Base-by-base conservation (phyloP, 768 basidiomycete species). In the Megacollybia marginata region DNA sequence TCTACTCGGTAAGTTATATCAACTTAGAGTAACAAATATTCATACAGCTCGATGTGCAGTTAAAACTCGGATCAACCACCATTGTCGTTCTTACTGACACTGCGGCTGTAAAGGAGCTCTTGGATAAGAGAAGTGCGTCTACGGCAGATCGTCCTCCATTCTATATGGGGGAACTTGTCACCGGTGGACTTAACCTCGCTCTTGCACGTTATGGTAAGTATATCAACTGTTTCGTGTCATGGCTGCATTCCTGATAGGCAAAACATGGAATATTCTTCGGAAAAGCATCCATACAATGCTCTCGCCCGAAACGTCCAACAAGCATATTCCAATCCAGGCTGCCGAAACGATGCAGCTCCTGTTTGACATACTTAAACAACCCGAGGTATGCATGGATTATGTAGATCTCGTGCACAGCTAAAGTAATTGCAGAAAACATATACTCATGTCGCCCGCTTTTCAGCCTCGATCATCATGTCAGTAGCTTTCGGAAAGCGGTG, bases 261-360 rank as follows among this genome's bases (percentile, higher is more conserved):
- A 32, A 46, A 19, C 44, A 33, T 60, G 59, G 59, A 54, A 46
- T 33, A 45, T 46, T 31, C 18, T 49, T 8, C 49, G 59, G 11
- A 61, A 55, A 50, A 44, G 54, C 1, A 44, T 48, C 1, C 48
- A 53, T 19, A 45, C 52, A 5, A 52, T 62, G 16, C 50, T 64
- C 15, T 60, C 54, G 12, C 52, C 46, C 5, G 47, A 61, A 33
- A 55, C 63, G 9, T 49, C 51, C 33, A 36, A 23, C 11, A 42
- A 45, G 19, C 60, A 57, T 20, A 44, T 58, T 8, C 59, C 59
- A 7, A 60, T 65, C n/a, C 64, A 65, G 44, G 49, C 47, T 8
- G 64, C 61, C 1, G 66, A 67, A 47, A 53, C 63, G 4, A 53
- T 54, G 9, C 66, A 66, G 38, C 59, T 68, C 18, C 46, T 63